phyloP scores from a whole-genome alignment of 2,329 filamentous ascomycete genomes.

The Lojkania enalia region DNA sequence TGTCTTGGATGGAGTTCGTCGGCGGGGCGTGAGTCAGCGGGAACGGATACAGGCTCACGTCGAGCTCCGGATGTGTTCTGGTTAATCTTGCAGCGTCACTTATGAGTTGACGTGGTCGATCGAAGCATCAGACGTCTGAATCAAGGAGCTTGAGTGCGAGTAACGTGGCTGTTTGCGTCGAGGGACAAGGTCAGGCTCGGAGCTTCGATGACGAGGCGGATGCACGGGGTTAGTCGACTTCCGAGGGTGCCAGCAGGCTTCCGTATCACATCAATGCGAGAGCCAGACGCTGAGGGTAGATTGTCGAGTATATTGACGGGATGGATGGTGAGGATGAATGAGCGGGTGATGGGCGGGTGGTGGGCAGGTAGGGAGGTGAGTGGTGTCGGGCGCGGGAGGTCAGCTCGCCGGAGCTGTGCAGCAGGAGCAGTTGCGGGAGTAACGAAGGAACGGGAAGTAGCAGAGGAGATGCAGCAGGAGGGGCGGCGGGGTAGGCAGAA shows the following conservation, averaged over 20 bases:
- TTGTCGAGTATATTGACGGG: constrained; percentile 37
- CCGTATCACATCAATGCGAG: constrained; percentile 40
- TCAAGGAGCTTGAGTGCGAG: no score
- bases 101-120: no score
- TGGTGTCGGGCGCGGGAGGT: not conserved
- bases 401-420: not conserved
- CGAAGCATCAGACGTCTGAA: no score
- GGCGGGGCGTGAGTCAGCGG: constrained; percentile 41
- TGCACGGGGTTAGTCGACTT: constrained; percentile 27
- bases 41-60: constrained; percentile 40
- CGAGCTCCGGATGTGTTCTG: no score
- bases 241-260: constrained; percentile 30
- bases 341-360: not conserved
- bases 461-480: not conserved
- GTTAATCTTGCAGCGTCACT: no score
- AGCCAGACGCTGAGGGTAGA: constrained; percentile 26
- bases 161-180: no score
- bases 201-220: no score
- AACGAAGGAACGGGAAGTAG: constrained; percentile 2
- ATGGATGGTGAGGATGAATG: not conserved
- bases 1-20: constrained; percentile 31
- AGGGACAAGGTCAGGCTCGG: no score
- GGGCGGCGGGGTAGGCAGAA: not conserved
- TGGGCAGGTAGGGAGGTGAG: not conserved
- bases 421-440: not conserved